Evolutionary conservation across 2,329 filamentous ascomycete species (phyloP).

Genomic region (Paracamarosporium sp.): DNA sequence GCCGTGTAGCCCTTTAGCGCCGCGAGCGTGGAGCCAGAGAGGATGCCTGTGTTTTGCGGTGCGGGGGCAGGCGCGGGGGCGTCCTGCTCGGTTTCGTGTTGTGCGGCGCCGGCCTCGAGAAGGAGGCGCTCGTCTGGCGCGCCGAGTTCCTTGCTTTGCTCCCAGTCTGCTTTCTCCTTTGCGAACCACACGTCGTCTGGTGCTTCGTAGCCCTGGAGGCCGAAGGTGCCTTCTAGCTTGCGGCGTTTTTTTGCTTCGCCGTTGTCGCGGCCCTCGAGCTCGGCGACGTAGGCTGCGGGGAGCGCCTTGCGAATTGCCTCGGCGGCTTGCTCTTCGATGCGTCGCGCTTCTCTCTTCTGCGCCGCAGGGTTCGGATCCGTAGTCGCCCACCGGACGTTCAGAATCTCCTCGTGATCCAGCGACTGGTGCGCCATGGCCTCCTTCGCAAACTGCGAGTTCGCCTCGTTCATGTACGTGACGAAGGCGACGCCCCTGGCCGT

Average conservation of each 20-base stretch:
- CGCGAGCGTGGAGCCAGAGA: conserved; percentile 82
- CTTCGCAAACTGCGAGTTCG: conserved; percentile 56
- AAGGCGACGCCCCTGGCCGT: conserved; percentile 92
- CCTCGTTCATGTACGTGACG: conserved; percentile 89
- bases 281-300: conserved; percentile 87
- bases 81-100: conserved; percentile 45
- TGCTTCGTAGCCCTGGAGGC: conserved; percentile 88
- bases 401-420: conserved; percentile 86
- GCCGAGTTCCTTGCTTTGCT: conserved; percentile 67
- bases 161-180: conserved; percentile 71
- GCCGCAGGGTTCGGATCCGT: conserved; percentile 95
- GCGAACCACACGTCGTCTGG: conserved; percentile 95
- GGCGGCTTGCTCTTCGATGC: conserved; percentile 94
- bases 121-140: conserved; percentile 61
- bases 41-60: conserved; percentile 65
- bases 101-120: conserved; percentile 53
- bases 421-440: conserved; percentile 96
- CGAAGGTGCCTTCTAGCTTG: conserved; percentile 86
- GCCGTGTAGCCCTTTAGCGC: conserved; percentile 68
- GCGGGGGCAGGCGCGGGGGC: conserved; percentile 12
- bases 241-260: conserved; percentile 80
- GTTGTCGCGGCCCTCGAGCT: conserved; percentile 90
- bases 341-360: conserved; percentile 85
- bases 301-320: conserved; percentile 89
- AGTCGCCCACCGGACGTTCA: conserved; percentile 97